Evolutionary conservation across 192 early-diverging fungal genomes (phyloP), one percentile per base, ranked within the genome.

Genomic region (Coemansia sp.): DNA sequence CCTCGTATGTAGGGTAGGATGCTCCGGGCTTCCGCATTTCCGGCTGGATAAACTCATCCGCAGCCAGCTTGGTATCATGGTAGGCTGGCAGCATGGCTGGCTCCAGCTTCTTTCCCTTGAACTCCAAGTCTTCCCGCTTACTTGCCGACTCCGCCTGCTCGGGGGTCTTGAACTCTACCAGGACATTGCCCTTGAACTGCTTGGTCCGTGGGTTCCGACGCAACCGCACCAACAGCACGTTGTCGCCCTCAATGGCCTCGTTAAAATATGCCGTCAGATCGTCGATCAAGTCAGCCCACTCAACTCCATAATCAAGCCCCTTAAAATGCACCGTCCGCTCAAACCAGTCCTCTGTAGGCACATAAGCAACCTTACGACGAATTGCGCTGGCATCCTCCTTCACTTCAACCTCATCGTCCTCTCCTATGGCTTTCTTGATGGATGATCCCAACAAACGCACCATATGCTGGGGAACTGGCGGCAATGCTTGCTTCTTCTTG

Each of bases 101-200:
- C 42, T 50, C 61, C 12, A 72, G 63, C 69, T 57, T 68, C 53
- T 50, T 20, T 11, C 43, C 50, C 20, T 62, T 33, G 42, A 45
- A 71, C 46, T 54, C 61, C 18, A 68, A 58, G 30, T 59, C 59
- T 14, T 55, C 49, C 50, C 39, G 53, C 47, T 57, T 45, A 41
- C 57, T 49, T 14, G 55, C 51, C 10, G 50, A 53, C 40, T 78
- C 65, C 9, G 75, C 75, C 52, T 63, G 48, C 47, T 68, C 75
- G 18, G 5, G 30, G 6, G 65, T 58, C 16, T 23, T 58, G 39
- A 61, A 71, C 70, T 78, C 54, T 2, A 78, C 69, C 30, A 78
- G 33, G 7, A 68, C 43, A 42, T 72, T 78, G 47, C 75, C 75
- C 65, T 78, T 78, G 70, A 78, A 78, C 30, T 53, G 65, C 61